These are phyloP conservation scores for Podospora anserina DNA, from an alignment of 495 filamentous ascomycete species.

Conservation along the genomic window DNA sequence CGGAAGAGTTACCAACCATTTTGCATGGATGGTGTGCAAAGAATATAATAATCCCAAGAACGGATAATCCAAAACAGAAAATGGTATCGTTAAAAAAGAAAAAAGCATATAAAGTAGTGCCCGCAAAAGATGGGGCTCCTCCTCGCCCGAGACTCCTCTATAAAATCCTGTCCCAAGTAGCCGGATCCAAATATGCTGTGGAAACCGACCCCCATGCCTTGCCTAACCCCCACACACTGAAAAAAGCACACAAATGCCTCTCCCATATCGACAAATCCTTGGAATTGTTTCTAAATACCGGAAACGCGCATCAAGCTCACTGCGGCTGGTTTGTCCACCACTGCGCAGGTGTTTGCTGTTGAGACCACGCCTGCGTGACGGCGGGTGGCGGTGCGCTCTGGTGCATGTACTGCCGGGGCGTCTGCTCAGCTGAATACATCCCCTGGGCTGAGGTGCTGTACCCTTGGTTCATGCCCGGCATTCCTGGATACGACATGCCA, in stretches of 20 bases:
- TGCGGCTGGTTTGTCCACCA: slow-evolving; percentile 51
- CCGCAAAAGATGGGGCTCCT: slow-evolving; percentile 7
- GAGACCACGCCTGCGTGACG: slow-evolving; percentile 45
- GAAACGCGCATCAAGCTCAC: slow-evolving; percentile 16
- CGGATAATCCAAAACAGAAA: neutral
- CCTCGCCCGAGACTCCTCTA: slow-evolving; percentile 34
- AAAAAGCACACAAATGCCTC: slow-evolving; percentile 29
- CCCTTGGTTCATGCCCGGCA: slow-evolving; percentile 57
- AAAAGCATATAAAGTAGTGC: slow-evolving; percentile 10
- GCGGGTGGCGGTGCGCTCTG: slow-evolving; percentile 42
- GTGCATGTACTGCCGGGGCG: slow-evolving; percentile 60
- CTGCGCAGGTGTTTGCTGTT: slow-evolving; percentile 39
- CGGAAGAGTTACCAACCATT: neutral
- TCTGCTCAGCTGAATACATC: slow-evolving; percentile 58
- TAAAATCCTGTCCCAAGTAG: slow-evolving; percentile 12
- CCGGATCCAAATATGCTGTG: slow-evolving; percentile 17
- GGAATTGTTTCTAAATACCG: neutral
- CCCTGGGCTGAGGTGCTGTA: slow-evolving; percentile 50
- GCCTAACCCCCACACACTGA: slow-evolving; percentile 10
- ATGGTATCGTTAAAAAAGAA: neutral
- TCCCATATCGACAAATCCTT: slow-evolving; percentile 18
- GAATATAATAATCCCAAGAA: neutral
- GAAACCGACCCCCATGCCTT: slow-evolving; percentile 10
- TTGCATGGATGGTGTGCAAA: neutral
- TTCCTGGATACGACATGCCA: slow-evolving; percentile 55